These are phyloP conservation scores for Fraxinus velutina DNA, from an alignment of 305 asterid species.

Conservation along the genomic window DNA sequence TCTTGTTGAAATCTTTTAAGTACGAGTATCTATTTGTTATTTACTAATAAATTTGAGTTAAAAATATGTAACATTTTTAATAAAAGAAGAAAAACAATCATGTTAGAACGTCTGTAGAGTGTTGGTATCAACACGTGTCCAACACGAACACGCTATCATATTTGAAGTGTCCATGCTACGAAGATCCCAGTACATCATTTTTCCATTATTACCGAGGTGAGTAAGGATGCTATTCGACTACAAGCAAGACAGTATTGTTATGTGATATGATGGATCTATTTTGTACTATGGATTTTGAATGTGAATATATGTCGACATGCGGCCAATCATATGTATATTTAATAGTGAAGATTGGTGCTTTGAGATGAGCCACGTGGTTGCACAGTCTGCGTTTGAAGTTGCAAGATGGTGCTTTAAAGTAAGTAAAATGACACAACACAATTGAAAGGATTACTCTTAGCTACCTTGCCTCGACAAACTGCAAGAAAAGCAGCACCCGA, in stretches of 20 bases:
- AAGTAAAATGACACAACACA: neutral
- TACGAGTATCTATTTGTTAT: neutral
- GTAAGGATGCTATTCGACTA: neutral
- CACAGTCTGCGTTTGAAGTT: neutral
- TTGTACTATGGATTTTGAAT: neutral
- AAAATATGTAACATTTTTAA: neutral
- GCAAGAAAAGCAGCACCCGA: conserved; percentile 92
- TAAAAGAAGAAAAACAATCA: neutral
- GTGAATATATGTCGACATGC: neutral
- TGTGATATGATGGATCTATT: neutral
- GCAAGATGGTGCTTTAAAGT: neutral
- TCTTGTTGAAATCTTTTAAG: neutral
- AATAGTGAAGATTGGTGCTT: neutral
- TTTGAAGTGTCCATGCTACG: neutral
- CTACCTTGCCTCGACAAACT: conserved; percentile 98
- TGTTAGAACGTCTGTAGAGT: neutral
- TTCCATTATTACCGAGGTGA: neutral
- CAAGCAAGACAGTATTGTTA: neutral
- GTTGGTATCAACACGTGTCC: neutral
- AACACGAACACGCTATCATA: neutral
- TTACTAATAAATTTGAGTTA: neutral
- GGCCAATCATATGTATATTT: neutral
- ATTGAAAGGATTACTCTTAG: neutral
- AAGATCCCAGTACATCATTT: neutral
- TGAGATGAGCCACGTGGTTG: neutral